A percentile compares a stretch with the other conserved stretches of the same genome.
Evolutionary conservation across 352 stramenopile genomes (phyloP).

Genomic region (Hyaloperonospora arabidopsidis): DNA sequence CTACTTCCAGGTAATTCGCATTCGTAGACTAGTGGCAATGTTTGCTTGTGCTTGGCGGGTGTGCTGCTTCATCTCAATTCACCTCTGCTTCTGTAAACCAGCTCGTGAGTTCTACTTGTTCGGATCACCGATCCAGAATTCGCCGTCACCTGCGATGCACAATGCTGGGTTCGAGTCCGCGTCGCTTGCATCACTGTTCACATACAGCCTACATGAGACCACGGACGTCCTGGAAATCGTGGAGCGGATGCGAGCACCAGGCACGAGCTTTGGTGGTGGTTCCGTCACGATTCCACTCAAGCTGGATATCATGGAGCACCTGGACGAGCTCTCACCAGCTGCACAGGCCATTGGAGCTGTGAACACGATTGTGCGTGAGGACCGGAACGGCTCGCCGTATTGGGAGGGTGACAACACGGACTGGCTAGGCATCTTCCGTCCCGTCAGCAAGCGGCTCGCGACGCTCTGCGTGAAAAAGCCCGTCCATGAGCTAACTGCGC

Average conservation of each 20-base stretch:
- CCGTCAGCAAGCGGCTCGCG: constrained; percentile 67
- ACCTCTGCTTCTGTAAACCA: constrained; percentile 21
- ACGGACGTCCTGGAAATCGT: constrained; percentile 38
- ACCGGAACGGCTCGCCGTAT: constrained; percentile 33
- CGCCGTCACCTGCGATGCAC: constrained; percentile 95
- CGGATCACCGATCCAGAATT: constrained; percentile 93
- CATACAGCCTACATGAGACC: constrained; percentile 85
- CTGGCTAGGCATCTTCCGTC: constrained; percentile 95
- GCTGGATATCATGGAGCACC: constrained; percentile 87
- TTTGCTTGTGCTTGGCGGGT: constrained; percentile 6
- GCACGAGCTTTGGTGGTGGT: constrained; percentile 86
- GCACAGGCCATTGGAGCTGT: constrained; percentile 95
- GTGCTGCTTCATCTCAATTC: constrained; percentile 23
- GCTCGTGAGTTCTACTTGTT: constrained; percentile 90
- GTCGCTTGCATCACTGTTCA: constrained; percentile 74
- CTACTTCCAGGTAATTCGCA: constrained; percentile 73
- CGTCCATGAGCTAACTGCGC: constrained; percentile 34
- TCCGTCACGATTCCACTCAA: constrained; percentile 99
- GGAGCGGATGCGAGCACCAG: constrained; percentile 29
- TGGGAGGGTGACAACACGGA: constrained; percentile 96
- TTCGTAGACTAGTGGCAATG: constrained; percentile 13
- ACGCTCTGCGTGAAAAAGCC: constrained; percentile 8
- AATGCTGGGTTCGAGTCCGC: constrained; percentile 88
- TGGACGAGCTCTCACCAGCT: constrained; percentile 91
- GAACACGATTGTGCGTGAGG: constrained; percentile 91